Evolutionary conservation across 345 rosid genomes (phyloP).

Genomic region (Draba incana): DNA sequence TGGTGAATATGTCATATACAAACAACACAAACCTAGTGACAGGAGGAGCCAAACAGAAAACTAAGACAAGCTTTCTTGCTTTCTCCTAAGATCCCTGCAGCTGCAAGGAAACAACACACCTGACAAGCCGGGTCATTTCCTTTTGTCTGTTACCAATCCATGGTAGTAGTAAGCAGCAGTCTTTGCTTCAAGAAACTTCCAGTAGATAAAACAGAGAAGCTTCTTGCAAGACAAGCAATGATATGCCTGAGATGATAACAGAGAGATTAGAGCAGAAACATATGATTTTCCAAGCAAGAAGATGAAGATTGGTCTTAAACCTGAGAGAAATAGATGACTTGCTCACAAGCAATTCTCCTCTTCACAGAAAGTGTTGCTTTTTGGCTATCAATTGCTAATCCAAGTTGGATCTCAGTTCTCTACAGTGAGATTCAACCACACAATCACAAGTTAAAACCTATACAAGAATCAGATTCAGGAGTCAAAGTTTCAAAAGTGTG

Average conservation of each 20-base stretch:
- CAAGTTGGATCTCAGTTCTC: slow-evolving; percentile 98
- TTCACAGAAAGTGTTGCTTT: slow-evolving; percentile 86
- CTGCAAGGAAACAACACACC: slow-evolving; percentile 87
- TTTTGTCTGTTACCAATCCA: slow-evolving; percentile 83
- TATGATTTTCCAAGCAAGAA: not conserved
- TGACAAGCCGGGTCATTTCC: slow-evolving; percentile 76
- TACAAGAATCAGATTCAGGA: not conserved
- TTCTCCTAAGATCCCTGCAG: slow-evolving; percentile 72
- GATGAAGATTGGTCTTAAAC: slow-evolving; percentile 40
- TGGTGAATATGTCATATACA: not conserved
- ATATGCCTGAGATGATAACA: slow-evolving; percentile 56
- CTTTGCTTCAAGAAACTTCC: slow-evolving; percentile 95
- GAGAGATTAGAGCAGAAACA: not conserved
- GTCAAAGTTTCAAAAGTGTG: slow-evolving; percentile 1
- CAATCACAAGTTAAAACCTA: not conserved
- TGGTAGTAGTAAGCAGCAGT: slow-evolving; percentile 95
- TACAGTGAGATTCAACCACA: no score
- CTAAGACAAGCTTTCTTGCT: slow-evolving; percentile 88
- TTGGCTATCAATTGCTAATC: slow-evolving; percentile 86
- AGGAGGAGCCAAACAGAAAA: slow-evolving; percentile 79
- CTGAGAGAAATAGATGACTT: slow-evolving; percentile 75
- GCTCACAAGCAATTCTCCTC: slow-evolving; percentile 94
- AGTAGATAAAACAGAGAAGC: slow-evolving; percentile 75
- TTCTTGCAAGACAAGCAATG: slow-evolving; percentile 72
- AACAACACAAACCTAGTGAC: slow-evolving; percentile 63